Percentiles rank a stretch among this genome's conserved stretches.
These are phyloP conservation scores for Zizania latifolia DNA, from an alignment of 176 grass and related monocot species.

Conservation along the genomic window DNA sequence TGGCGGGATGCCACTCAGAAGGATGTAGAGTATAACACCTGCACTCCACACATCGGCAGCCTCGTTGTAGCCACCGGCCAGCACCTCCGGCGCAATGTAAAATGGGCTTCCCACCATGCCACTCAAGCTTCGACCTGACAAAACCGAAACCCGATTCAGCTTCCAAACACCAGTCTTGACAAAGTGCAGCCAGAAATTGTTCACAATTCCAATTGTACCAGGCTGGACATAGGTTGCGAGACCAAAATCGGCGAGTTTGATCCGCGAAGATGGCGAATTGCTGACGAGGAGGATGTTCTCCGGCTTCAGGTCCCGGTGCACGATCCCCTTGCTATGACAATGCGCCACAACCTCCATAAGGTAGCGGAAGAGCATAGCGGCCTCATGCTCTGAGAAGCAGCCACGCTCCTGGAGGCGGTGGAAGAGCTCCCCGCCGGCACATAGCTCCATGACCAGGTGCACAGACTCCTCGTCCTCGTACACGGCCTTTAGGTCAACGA, in stretches of 20 bases:
- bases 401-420: constrained; percentile 73
- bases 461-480: constrained; percentile 85
- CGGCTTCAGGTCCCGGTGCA: constrained; percentile 91
- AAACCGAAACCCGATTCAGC: constrained; percentile 26
- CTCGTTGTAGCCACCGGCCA: constrained; percentile 81
- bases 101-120: constrained; percentile 94
- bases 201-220: constrained; percentile 32
- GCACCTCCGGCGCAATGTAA: constrained; percentile 94
- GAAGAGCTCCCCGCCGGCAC: constrained; percentile 89
- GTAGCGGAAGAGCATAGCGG: constrained; percentile 54
- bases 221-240: constrained; percentile 81
- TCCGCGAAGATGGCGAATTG: constrained; percentile 57
- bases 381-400: constrained; percentile 78
- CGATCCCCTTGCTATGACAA: constrained; percentile 83
- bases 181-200: background rate
- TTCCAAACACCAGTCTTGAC: background rate
- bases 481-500: constrained; percentile 84
- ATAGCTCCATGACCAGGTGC: constrained; percentile 97
- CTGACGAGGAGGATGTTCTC: constrained; percentile 96
- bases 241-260: constrained; percentile 87
- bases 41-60: constrained; percentile 89
- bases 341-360: constrained; percentile 90
- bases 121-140: constrained; percentile 68
- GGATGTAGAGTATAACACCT: constrained; percentile 92
- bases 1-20: constrained; percentile 77